phyloP scores from a whole-genome alignment of 805 yeast genomes.

The Ogataea dorogensis region DNA sequence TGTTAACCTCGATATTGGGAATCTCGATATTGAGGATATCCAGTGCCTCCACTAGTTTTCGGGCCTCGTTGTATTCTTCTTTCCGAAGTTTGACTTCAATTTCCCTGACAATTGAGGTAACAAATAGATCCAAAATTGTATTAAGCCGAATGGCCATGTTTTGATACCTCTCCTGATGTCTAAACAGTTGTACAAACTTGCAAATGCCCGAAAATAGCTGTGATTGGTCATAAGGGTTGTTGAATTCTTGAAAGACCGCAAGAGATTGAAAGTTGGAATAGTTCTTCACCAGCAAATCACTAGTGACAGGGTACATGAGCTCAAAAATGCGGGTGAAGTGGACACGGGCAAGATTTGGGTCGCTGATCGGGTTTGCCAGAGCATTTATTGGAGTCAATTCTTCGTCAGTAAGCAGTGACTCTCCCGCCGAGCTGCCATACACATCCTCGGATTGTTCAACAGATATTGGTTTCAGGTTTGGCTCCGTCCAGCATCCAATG shows the following conservation, averaged over 20 bases:
- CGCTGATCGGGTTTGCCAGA: constrained; percentile 21
- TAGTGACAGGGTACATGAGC: constrained; percentile 30
- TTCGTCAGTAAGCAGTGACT: constrained; percentile 18
- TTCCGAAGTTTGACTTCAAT: constrained; percentile 56
- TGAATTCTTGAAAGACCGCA: constrained; percentile 29
- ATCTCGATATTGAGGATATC: constrained; percentile 25
- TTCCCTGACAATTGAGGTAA: constrained; percentile 67
- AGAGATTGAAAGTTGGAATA: constrained; percentile 34
- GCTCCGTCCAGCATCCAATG: constrained; percentile 27
- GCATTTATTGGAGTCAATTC: constrained; percentile 28
- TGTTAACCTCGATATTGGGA: constrained; percentile 37
- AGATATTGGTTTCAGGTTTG: neutral
- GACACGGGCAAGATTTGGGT: constrained; percentile 26
- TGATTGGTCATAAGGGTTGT: constrained; percentile 33
- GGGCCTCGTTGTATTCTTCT: constrained; percentile 41
- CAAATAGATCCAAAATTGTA: constrained; percentile 64
- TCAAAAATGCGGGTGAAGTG: constrained; percentile 29
- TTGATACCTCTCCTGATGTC: constrained; percentile 21
- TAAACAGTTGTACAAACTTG: constrained; percentile 28
- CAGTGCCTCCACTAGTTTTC: constrained; percentile 26
- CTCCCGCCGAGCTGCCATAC: constrained; percentile 1
- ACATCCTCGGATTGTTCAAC: neutral
- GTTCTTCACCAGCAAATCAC: constrained; percentile 33
- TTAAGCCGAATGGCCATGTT: constrained; percentile 40
- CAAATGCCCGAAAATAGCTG: constrained; percentile 31